Base-by-base conservation (phyloP, 495 filamentous ascomycete genomes). In the Hypoxylon intermedium region DNA sequence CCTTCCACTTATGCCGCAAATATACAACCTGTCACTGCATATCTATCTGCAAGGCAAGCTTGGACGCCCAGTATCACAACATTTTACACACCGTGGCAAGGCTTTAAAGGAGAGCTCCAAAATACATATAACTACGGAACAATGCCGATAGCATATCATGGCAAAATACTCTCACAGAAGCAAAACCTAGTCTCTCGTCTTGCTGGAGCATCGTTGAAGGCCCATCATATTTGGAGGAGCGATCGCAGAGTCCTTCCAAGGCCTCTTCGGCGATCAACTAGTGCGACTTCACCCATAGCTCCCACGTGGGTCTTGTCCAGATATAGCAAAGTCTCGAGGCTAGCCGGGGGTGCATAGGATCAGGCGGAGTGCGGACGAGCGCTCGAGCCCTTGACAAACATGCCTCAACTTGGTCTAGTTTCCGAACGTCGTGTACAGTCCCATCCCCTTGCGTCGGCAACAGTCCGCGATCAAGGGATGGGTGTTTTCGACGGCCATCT, bases 161-260 rank as follows among this genome's bases (percentile, higher is more conserved):
- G 5, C 41, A 26, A 43, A 21, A 26, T 43, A 24, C 7, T 1
- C 12, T 24, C 41, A 24, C 34, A 13, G n/a, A n/a, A 37, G 11
- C 12, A 13, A 5, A 37, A 37, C 11, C 34, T 4, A 37, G 6
- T 13, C 34, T 37, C n/a, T 4, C 9, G 9, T 12, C 9, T 12
- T 2, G 34, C 15, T 13, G 34, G 3, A 37, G 34, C 24, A 7
- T 26, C 3, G 24, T 26, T 7, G 34, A 37, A 37, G n/a, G 12
- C 34, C 15, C 34, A 37, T 37, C 9, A 4, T 34, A 13, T 34
- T 34, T 34, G 31, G 11, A 23, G n/a, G 19, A 38, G 34, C 47
- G 62, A 65, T 65, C 62, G 62, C 62, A 65, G 56, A 65, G 62
- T 65, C 50, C 34, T 65, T 65, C 62, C 62, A 42, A 56, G 42